These are phyloP conservation scores for Euphorbia celastroides DNA, from an alignment of 441 rosid species.

Conservation along the genomic window DNA sequence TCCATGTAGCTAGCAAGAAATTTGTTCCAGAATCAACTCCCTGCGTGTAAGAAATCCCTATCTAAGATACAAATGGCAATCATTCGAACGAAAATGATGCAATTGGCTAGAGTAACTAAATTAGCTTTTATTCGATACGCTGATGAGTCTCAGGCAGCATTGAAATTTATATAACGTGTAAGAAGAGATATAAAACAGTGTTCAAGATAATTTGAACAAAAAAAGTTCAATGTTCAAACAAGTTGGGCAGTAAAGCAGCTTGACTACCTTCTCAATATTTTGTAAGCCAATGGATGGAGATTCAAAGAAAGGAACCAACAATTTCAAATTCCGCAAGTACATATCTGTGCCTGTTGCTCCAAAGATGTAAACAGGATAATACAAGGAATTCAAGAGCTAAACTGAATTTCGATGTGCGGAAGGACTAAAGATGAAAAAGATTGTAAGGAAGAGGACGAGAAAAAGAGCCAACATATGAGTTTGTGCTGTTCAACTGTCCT, in stretches of 20 bases:
- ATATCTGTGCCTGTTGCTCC: slow-evolving; percentile 46
- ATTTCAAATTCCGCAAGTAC: slow-evolving; percentile 66
- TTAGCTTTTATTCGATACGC: not conserved
- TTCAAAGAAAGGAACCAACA: slow-evolving; percentile 83
- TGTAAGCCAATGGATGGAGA: slow-evolving; percentile 58
- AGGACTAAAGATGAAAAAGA: not conserved
- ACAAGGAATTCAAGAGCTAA: not conserved
- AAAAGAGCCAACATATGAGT: not conserved
- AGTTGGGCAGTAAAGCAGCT: not conserved
- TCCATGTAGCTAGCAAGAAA: slow-evolving; percentile 62
- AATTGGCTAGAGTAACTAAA: not conserved
- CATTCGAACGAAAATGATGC: not conserved
- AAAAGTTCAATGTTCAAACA: not conserved
- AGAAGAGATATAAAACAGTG: not conserved
- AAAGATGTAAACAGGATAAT: not conserved
- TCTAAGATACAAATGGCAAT: not conserved
- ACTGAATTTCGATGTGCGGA: not conserved
- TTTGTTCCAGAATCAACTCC: slow-evolving; percentile 36
- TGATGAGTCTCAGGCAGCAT: no score
- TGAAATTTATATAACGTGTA: not conserved
- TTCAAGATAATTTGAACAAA: not conserved
- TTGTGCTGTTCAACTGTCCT: not conserved
- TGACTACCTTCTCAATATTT: slow-evolving; percentile 57
- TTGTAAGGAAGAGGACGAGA: not conserved
- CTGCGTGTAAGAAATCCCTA: slow-evolving; percentile 33